Conservation (phyloP, 139 green algal species). For the Tetraselmis striata region DNA sequence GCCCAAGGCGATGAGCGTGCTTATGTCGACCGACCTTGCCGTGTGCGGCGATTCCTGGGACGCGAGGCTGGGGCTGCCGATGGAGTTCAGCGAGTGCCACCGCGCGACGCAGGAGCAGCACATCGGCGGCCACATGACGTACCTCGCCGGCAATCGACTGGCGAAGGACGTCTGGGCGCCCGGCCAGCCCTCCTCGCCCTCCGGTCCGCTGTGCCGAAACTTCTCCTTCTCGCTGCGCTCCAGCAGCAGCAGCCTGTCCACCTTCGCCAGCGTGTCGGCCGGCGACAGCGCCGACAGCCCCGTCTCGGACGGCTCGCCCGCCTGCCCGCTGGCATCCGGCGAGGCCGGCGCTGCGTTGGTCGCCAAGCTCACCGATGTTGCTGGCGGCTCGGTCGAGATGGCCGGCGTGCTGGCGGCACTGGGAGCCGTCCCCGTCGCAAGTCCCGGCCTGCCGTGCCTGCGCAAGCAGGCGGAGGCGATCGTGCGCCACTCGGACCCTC, state of each 20-base stretch:
- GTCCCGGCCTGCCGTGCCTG: constrained; percentile 1
- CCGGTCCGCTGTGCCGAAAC: neutral
- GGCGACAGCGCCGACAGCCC: neutral
- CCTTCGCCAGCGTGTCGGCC: neutral
- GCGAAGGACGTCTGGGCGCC: neutral
- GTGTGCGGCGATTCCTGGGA: neutral
- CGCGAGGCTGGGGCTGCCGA: constrained; percentile 1
- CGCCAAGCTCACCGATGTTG: neutral
- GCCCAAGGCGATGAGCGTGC: constrained; percentile 37
- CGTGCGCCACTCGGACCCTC: constrained; percentile 20
- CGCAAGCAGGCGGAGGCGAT: constrained; percentile 13
- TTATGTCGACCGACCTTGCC: constrained; percentile 13
- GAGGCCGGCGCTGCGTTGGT: constrained; percentile 1
- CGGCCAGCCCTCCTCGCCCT: neutral
- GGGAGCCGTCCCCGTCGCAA: constrained; percentile 14
- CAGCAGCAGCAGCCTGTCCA: neutral
- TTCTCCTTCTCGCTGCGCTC: neutral
- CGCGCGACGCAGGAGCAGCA: constrained; percentile 36
- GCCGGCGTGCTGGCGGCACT: constrained; percentile 29
- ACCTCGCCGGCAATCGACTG: constrained; percentile 21
- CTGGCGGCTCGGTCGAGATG: neutral
- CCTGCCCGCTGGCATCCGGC: constrained; percentile 1
- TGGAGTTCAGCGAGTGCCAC: constrained; percentile 32
- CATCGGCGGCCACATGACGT: constrained; percentile 28
- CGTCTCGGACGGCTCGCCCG: neutral